Base-by-base conservation (phyloP, 768 basidiomycete species). In the Lactarius deliciosus region DNA sequence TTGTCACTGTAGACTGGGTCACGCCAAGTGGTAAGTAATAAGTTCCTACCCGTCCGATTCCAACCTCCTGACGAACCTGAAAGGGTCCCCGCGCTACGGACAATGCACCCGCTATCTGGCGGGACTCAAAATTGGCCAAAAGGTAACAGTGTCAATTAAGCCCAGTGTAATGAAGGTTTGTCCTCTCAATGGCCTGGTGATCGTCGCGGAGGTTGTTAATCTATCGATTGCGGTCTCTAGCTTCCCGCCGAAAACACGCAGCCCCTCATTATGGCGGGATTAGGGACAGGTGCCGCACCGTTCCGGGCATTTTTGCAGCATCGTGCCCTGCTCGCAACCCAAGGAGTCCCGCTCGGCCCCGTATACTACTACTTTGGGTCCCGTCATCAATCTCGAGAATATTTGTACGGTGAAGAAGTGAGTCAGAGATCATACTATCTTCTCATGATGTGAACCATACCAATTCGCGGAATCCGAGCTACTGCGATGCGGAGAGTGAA, bases 231-330 rank as follows among this genome's bases (percentile, higher is more conserved):
- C 13, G 36, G 53, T 36, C 16, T 57, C 53, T 70, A 94, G 91
- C 81, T 98, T 6, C 97, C 97, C 61, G 90, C 90, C 0, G 83
- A 86, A 74, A 81, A 87, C 74, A 84, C 81, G 56, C 95, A 96
- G 74, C 97, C 97, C 45, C 82, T 99, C 77, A 96, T 98, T 78
- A 95, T 99, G 93, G 94, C 96, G 40, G 97, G 97, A 70, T 88
- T 99, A 36, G 97, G 97, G 58, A 99, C 97, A 4, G 97, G 96
- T 64, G 97, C 95, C 10, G 97, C 97, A 13, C 97, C 97, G 28
- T 99, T 99, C 91, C 93, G 97, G 65, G 97, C 97, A 8, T 99
- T 98, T 85, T 86, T 98, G 68, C 97, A 99, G 76, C 88, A 99
- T 77, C 89, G 96, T 64, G 94, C 94, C 8, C 86, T 83, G 84